Evolutionary conservation across 352 stramenopile genomes (phyloP), one percentile per base, ranked within the genome.

Genomic region (Phytophthora palmivora): DNA sequence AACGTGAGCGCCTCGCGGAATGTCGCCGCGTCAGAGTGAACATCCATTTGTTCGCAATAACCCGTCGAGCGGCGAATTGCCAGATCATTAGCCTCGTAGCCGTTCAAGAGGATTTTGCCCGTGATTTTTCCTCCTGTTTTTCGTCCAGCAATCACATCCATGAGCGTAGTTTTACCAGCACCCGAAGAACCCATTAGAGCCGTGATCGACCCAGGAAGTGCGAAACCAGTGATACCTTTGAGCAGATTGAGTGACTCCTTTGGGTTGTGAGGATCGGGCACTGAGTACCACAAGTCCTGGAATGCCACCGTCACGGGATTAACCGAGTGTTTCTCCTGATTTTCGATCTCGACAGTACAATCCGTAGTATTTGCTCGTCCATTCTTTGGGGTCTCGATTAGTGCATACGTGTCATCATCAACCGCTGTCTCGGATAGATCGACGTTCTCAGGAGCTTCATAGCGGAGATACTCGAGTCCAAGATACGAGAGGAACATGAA

Each of bases 221-320:
- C 60, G 33, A 53, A 65, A n/a, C 61, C 61, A 34, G 14, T 61
- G 49, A 67, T 58, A 3, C 63, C 63, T 32, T 67, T 66, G 3
- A 71, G 42, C 48, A 71, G 14, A 6, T 71, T 34, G 4, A 95
- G 51, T 7, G 84, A 76, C 14, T 69, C 24, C 58, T 82, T 72
- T 15, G 54, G 61, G 21, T 77, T 72, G 14, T 60, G 42, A 15
- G 76, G 76, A 50, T 78, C 43, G 8, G 72, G 66, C 15, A 84
- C 78, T 4, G 67, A 81, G 54, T 87, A 87, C 60, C 67, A 71
- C 21, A 87, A 67, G n/a, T 87, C 63, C 60, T 59, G 59, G 41
- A 70, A 68, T 0, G 78, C 48, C 10, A 72, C 58, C 0, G 76
- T 72, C 19, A 88, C 42, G 12, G 67, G 44, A 7, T 44, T 47